These are phyloP conservation scores for Seiridium unicorne DNA, from an alignment of 2,329 filamentous ascomycete species.

Conservation along the genomic window DNA sequence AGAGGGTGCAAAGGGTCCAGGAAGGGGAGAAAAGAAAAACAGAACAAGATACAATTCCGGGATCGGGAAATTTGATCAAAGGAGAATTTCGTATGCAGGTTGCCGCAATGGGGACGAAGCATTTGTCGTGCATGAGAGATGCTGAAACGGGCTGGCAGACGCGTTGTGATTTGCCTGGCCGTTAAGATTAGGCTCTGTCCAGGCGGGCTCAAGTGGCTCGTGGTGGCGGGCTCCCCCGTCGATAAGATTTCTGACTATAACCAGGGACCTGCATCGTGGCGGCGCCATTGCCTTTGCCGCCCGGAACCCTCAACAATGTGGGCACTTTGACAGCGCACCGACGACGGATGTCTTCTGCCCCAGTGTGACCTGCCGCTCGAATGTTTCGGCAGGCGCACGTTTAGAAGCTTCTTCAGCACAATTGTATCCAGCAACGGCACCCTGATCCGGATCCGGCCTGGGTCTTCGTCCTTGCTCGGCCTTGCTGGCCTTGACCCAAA, in stretches of 20 bases:
- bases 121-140: background rate
- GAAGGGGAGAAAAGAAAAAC: background rate
- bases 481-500: too few relatives aligned
- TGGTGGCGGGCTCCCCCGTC: background rate
- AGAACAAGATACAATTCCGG: background rate
- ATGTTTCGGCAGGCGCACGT: too few relatives aligned
- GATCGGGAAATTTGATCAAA: slow-evolving; percentile 1
- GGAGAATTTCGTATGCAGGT: slow-evolving; percentile 4
- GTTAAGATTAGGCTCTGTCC: background rate
- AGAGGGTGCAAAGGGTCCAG: background rate
- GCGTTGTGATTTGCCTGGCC: background rate
- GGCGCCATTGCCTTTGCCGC: background rate
- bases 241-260: background rate
- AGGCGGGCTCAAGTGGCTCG: background rate
- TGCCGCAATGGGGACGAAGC: background rate
- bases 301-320: too few relatives aligned
- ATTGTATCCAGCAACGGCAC: too few relatives aligned
- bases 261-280: background rate
- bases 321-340: too few relatives aligned
- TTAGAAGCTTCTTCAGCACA: too few relatives aligned
- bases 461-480: too few relatives aligned
- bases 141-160: background rate
- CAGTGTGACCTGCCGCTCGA: too few relatives aligned
- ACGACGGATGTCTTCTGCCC: too few relatives aligned
- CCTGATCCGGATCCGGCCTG: too few relatives aligned